Base-by-base conservation (phyloP, 495 filamentous ascomycete genomes). In the Neurospora sp. region DNA sequence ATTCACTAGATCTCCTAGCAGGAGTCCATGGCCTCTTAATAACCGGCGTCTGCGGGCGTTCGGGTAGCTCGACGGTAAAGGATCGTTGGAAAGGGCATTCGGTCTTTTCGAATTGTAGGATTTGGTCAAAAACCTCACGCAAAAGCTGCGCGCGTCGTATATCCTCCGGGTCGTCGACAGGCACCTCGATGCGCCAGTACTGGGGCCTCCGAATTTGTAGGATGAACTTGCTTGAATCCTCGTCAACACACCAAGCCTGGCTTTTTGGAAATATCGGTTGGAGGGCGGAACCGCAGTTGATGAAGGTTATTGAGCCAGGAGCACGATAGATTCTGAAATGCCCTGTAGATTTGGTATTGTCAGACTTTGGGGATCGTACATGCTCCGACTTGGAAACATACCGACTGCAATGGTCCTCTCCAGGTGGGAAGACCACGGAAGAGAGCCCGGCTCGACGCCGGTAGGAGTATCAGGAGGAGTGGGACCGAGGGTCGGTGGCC, bases 171-270 rank as follows among this genome's bases (percentile, higher is more conserved):
- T 86, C 86, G 16, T 83, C 82, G 48, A 88, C 85, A 3, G 94
- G 92, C 9, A 97, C 79, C 76, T 97, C 94, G 76, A 97, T 96
- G 59, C 94, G 89, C 85, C 95, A 97, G 78, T 94, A 97, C 69
- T 90, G 90, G 18, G 93, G 89, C 38, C 89, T 86, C 40, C 92
- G 87, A 70, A 96, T 92, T 72, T 93, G 91, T 74, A 97, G 77
- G 7, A 96, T 91, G 77, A 96, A 97, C 74, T 90, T 94, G 80
- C 84, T 85, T 42, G 90, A 91, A 46, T 90, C 89, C 62, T 92
- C 91, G 79, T 97, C 92, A 27, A 97, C 92, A 81, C 92, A 96
- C 94, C 94, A 97, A 74, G 90, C 96, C 79, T 96, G 92, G 23
- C 92, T 95, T 80, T 92, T 96, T 11, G 92, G 92, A 44, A 97